Base-by-base conservation (phyloP, 2,329 filamentous ascomycete species). In the Metarhizium rileyi region DNA sequence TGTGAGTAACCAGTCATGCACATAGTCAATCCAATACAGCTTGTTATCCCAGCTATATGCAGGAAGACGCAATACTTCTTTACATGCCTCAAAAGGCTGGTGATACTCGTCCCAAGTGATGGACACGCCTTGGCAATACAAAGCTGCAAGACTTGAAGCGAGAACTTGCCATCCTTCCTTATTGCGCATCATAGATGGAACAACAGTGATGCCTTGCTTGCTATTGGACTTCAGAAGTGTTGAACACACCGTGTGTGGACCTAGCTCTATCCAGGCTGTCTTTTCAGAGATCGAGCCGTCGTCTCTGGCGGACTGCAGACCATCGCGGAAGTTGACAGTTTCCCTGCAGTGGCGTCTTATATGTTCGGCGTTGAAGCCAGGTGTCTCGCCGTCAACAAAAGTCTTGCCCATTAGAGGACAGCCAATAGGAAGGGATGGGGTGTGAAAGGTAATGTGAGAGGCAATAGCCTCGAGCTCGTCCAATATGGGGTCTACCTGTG, bases 11-110 rank as follows among this genome's bases (percentile, higher is more conserved):
- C 84, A 90, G 64, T 89, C 82, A 53, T 86, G 83, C 53, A 75
- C 66, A 60, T 80, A 81, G 57, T 75, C 71, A 40, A 80, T 70
- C 78, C 78, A 82, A 62, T 89, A 88, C 55, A 79, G 84, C 71
- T 87, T 87, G 57, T 80, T 71, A 58, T 90, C 82, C 67, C 85
- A 90, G 0, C 75, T 74, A 62, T 90, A 90, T 1, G 77, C 76
- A 0, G 86, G 86, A 1, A 90, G 68, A 5, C 78, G 70, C 5
- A 87, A 66, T 9, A 89, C 70, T 3, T 65, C 64, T 3, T 69
- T 63, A 12, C 63, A 66, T 0, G 56, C 49, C 20, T 60, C 57
- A 54, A 75, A 76, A 52, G 72, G 68, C 48, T 75, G 69, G 55
- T 86, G 80, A 59, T 78, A 86, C 65, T 88, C 85, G 52, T 81